Evolutionary conservation across 2,329 filamentous ascomycete genomes (phyloP).

Genomic region (Beauveria sp.): DNA sequence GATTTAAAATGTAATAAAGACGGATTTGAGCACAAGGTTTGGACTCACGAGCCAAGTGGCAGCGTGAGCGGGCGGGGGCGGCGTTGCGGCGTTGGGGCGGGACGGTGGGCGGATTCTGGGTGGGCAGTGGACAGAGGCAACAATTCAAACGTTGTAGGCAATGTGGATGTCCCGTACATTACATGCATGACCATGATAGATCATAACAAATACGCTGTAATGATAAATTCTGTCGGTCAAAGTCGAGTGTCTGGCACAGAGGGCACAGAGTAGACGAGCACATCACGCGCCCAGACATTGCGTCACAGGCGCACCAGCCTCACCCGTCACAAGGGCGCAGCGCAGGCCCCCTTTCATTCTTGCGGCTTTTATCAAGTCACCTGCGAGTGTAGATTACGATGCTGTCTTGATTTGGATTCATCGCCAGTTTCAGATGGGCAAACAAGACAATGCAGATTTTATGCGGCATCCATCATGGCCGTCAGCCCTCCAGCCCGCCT

Average conservation of each 20-base stretch:
- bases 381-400: neutral
- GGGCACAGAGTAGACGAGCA: neutral
- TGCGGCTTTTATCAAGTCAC: neutral
- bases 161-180: neutral
- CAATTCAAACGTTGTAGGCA: neutral
- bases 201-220: too few species aligned
- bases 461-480: neutral
- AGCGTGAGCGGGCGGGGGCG: constrained; percentile 2
- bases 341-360: neutral
- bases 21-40: neutral
- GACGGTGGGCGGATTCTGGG: neutral
- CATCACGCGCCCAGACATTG: constrained; percentile 7
- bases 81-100: neutral
- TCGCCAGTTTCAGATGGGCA: neutral
- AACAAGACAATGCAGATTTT: neutral
- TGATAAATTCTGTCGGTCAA: too few species aligned
- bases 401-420: neutral
- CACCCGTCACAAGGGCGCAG: neutral
- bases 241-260: too few species aligned
- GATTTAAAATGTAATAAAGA: neutral
- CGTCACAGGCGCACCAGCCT: constrained; percentile 8
- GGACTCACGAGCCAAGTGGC: neutral
- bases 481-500: neutral
- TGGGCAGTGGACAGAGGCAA: neutral
- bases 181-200: too few species aligned